Evolutionary conservation across 2,329 filamentous ascomycete species (phyloP), one percentile per base, ranked within the genome.

Genomic region (Cordyceps militaris): DNA sequence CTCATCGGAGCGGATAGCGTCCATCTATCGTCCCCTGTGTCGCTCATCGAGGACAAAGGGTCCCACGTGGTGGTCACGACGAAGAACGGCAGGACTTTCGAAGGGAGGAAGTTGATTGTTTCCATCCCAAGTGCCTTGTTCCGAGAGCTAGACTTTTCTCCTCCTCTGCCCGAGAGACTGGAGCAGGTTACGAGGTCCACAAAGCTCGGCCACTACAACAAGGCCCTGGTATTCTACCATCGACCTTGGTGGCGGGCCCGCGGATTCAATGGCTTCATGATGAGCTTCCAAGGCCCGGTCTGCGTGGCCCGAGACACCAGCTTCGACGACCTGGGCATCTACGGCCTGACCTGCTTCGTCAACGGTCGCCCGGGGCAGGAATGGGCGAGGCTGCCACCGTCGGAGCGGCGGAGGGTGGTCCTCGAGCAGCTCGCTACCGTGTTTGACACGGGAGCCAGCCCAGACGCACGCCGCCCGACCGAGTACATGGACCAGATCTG

Each of bases 191-290:
- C 69, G 32, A 62, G 70, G 21, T 62, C 66, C 0, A 73, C 71
- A 16, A 66, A 60, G 3, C 67, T 77, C 3, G 76, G 77, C 0
- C 71, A 76, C 44, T 77, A 79, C 59, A 74, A 73, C 58, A 81
- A 81, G 43, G 65, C 65, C 16, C 66, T 72, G 8, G 60, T 71
- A 2, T 66, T 62, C 58, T 72, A 70, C 56, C 61, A 62, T 7
- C 63, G 58, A 7, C 69, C 70, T 2, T 72, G 70, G 69, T 72
- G 70, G 70, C 60, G 67, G 0, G 65, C 73, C 61, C 16, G 73
- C 63, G 66, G 71, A 1, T 66, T 67, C 30, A 64, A 69, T 11
- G 71, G 73, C 0, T 69, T 77, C 9, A 70, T 73, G 1, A 70
- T 73, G 61, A 71, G 72, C 8, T 73, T 69, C 56, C 62, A 67